Evolutionary conservation across 208 protist species (phyloP).

Genomic region (Trypanosoma scelopori): DNA sequence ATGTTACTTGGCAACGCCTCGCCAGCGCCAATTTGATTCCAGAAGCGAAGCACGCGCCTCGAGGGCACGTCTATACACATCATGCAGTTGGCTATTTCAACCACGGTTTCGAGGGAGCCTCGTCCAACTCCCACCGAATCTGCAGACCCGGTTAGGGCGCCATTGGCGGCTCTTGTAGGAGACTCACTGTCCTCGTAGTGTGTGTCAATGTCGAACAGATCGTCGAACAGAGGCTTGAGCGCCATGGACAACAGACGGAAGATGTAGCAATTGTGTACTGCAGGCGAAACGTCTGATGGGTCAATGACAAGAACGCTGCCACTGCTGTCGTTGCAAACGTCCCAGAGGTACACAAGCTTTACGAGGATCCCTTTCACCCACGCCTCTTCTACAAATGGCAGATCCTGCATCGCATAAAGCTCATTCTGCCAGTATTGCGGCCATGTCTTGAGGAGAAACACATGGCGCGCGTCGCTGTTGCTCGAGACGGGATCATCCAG

Average conservation of each 20-base stretch:
- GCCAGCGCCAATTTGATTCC: conserved; percentile 12
- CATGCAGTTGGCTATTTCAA: conserved; percentile 12
- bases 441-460: conserved; percentile 18
- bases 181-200: neutral
- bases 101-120: neutral
- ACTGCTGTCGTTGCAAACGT: neutral
- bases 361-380: conserved; percentile 17
- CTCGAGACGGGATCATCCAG: neutral
- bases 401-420: neutral
- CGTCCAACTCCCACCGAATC: neutral
- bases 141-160: neutral
- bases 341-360: conserved; percentile 13
- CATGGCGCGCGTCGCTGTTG: neutral
- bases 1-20: neutral
- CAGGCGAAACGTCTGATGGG: neutral
- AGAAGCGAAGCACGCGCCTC: neutral
- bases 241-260: conserved; percentile 1
- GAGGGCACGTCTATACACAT: neutral
- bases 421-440: conserved; percentile 13
- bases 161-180: neutral
- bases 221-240: conserved; percentile 6
- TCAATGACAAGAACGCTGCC: neutral
- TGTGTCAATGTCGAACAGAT: conserved; percentile 1
- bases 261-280: neutral
- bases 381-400: conserved; percentile 9